Conservation (phyloP, 257 asterid species). For the Solanum sitiens region DNA sequence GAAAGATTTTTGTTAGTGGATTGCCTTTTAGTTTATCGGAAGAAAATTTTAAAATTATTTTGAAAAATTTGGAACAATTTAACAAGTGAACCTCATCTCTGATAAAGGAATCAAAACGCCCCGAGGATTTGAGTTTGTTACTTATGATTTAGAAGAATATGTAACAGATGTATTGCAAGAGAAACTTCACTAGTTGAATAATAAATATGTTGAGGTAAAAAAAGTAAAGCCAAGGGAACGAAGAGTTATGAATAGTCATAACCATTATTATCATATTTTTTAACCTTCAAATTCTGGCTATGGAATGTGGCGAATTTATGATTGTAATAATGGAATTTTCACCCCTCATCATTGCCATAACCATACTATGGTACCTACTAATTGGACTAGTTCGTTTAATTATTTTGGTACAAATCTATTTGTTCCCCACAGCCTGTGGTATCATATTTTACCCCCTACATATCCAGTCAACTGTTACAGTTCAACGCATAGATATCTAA, state of each 20-base stretch:
- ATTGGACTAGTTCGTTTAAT: neutral
- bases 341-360: neutral
- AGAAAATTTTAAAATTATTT: neutral
- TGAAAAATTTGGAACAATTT: neutral
- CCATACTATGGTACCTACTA: neutral
- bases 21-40: neutral
- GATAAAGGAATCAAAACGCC: neutral
- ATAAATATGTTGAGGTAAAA: conserved; percentile 11
- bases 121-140: neutral
- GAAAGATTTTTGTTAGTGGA: conserved; percentile 15
- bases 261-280: neutral
- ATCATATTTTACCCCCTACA: neutral
- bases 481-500: neutral
- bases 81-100: neutral
- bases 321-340: neutral
- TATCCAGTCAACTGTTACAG: neutral
- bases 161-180: neutral
- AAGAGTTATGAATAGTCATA: neutral
- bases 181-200: neutral
- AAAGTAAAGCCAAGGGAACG: neutral
- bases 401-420: neutral
- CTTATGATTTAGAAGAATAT: conserved; percentile 7
- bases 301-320: neutral
- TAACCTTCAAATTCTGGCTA: neutral
- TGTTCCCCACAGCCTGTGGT: neutral